A percentile compares a stretch with the other conserved stretches of the same genome.
Evolutionary conservation across 2,329 filamentous ascomycete species (phyloP).

Genomic region (Cercospora beticola): DNA sequence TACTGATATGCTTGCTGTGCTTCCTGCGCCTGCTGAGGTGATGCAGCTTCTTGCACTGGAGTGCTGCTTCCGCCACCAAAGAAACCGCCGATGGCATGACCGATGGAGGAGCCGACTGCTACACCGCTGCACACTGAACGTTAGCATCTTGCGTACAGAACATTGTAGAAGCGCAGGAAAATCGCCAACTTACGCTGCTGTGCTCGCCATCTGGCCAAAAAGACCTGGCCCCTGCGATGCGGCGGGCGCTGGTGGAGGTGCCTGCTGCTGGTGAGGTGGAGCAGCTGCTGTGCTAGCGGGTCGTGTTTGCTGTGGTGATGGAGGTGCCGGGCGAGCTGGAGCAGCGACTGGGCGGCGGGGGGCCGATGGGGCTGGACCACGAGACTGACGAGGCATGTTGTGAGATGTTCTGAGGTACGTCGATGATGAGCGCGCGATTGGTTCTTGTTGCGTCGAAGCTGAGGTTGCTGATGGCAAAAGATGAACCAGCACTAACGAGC

Average conservation of each 20-base stretch:
- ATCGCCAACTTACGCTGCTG: constrained; percentile 76
- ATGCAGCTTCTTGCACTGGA: constrained; percentile 51
- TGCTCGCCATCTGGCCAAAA: constrained; percentile 95
- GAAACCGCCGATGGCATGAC: constrained; percentile 87
- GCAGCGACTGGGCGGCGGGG: constrained; percentile 47
- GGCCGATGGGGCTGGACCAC: constrained; percentile 44
- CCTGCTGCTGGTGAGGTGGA: constrained; percentile 46
- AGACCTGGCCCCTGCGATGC: constrained; percentile 69
- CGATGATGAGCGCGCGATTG: not conserved
- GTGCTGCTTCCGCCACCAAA: constrained; percentile 71
- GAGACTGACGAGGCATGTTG: constrained; percentile 51
- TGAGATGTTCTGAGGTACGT: not conserved
- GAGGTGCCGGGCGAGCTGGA: constrained; percentile 59
- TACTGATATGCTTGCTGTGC: constrained; percentile 21
- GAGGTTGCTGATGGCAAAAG: constrained; percentile 15
- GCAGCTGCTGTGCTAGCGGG: constrained; percentile 52
- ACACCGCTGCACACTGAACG: constrained; percentile 69
- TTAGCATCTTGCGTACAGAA: not conserved
- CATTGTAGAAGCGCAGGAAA: not conserved
- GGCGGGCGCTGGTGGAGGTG: constrained; percentile 42
- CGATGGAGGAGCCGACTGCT: constrained; percentile 90
- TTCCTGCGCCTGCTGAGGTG: constrained; percentile 36
- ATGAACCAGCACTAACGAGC: not conserved
- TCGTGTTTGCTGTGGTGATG: constrained; percentile 57
- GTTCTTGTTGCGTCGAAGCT: not conserved